Base-by-base conservation (phyloP, 495 filamentous ascomycete genomes). In the Tetracladium marchalianum region DNA sequence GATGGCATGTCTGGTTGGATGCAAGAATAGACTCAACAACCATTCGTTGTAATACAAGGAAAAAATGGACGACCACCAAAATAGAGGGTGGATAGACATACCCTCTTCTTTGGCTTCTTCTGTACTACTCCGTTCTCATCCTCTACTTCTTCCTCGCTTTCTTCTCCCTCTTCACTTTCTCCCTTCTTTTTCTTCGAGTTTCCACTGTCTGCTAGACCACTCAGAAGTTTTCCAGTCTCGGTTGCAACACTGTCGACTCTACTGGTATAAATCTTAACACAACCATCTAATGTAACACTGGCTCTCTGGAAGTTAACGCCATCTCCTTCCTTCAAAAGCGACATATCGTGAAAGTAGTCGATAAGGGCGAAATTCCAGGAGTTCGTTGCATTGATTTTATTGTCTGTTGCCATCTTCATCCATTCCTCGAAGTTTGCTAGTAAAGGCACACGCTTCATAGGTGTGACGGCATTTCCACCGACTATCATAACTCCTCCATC, bases 331-430 rank as follows among this genome's bases (percentile, higher is more conserved):
- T 90, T 92, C 19, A 99, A 72, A 32, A 99, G 67, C 5, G 88
- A 95, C 93, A 99, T 96, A 57, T 99, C 92, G 57, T 99, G 90
- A 59, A 99, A 99, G 62, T 99, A 99, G 62, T 99, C 92, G 60
- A 99, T 99, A 6, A 99, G 76, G 1, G 92, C 92, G 64, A 99
- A 96, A 58, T 97, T 96, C 92, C 92, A 99, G 13, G 92, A 96
- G 63, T 99, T 99, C 18, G 85, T 80, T 35, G 92, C 93, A 60
- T 97, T 99, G 67, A 99, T 99, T 73, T 99, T 99, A 71, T 99
- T 99, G 69, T 99, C 92, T 17, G 90, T 97, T 9, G 93, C 93
- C 87, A 97, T 90, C 76, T 97, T 99, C 93, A 99, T 97, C 92
- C 92, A 97, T 60, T 99, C 93, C 64, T 99, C 92, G 57, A 97